Conservation (phyloP, 164 flowering plant genomes). For the Tetracentron sinense region DNA sequence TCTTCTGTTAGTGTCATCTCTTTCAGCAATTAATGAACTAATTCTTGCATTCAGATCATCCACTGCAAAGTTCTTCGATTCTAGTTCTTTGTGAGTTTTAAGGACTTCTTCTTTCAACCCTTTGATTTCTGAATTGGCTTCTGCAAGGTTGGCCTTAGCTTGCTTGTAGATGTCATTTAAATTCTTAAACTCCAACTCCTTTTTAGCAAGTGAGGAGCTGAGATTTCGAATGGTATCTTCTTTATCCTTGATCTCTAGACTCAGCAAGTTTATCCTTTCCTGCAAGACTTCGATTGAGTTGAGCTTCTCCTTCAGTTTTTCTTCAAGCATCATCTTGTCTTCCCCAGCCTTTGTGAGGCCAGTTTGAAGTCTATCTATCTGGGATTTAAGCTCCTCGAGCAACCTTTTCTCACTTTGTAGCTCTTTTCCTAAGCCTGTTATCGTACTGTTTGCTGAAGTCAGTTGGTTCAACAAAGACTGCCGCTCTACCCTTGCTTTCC, state of each 20-base stretch:
- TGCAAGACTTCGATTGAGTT: constrained; percentile 42
- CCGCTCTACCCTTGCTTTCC: constrained; percentile 35
- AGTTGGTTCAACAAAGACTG: constrained; percentile 33
- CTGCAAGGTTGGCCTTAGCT: constrained; percentile 41
- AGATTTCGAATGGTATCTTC: constrained; percentile 41
- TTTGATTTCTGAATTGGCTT: constrained; percentile 34
- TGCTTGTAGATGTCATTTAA: constrained; percentile 32
- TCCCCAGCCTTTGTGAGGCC: constrained; percentile 35
- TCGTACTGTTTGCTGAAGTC: constrained; percentile 36
- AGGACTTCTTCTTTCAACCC: constrained; percentile 40
- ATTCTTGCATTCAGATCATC: constrained; percentile 43
- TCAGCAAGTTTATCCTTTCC: constrained; percentile 50
- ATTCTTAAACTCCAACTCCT: constrained; percentile 50
- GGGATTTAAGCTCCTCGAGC: constrained; percentile 43
- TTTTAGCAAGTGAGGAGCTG: constrained; percentile 40
- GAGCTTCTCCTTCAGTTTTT: constrained; percentile 50
- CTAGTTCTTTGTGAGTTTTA: constrained; percentile 43
- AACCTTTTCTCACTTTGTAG: constrained; percentile 53
- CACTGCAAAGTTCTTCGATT: constrained; percentile 32
- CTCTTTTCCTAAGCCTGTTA: constrained; percentile 47
- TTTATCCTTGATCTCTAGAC: constrained; percentile 57
- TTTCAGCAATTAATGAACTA: constrained; percentile 39
- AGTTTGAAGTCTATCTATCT: constrained; percentile 41
- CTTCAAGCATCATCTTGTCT: constrained; percentile 51
- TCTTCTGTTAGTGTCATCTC: constrained; percentile 37